Evolutionary conservation across 352 stramenopile species (phyloP).

Genomic region (Phytopythium chamaehyphon): DNA sequence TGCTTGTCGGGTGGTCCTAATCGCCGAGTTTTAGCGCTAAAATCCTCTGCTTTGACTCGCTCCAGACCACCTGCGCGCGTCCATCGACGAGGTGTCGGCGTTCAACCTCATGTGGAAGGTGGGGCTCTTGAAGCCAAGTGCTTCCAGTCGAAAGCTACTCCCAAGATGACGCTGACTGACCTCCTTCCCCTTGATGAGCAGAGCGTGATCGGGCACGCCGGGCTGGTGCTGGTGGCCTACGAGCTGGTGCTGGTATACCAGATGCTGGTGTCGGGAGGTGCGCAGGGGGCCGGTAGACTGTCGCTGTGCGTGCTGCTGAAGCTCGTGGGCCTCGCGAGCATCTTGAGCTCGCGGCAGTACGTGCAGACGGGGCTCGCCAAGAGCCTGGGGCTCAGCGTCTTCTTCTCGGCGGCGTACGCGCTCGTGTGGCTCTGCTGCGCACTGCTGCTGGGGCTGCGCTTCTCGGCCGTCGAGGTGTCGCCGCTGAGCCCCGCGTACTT

Average conservation of each 20-base stretch:
- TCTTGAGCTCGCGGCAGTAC: constrained; percentile 36
- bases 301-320: constrained; percentile 34
- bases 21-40: too few species aligned
- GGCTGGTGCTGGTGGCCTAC: constrained; percentile 35
- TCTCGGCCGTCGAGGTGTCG: constrained; percentile 37
- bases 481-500: constrained; percentile 42
- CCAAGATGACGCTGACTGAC: too few species aligned
- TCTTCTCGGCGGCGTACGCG: constrained; percentile 32
- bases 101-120: constrained; percentile 54
- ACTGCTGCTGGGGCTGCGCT: constrained; percentile 18
- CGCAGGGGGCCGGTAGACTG: constrained; percentile 6
- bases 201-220: constrained; percentile 32
- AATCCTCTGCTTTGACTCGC: too few species aligned
- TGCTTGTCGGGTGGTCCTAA: not conserved
- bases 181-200: constrained; percentile 6
- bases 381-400: constrained; percentile 21
- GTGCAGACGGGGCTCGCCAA: constrained; percentile 16
- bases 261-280: constrained; percentile 14
- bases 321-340: constrained; percentile 27
- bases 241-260: constrained; percentile 34
- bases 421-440: constrained; percentile 29
- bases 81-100: constrained; percentile 31
- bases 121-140: not conserved
- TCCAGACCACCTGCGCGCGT: constrained; percentile 43
- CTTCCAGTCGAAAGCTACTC: not conserved